Evolutionary conservation across 371 early-diverging fungal genomes (phyloP), one percentile per base, ranked within the genome.

Genomic region (Thermomucor indicae-seudaticae): DNA sequence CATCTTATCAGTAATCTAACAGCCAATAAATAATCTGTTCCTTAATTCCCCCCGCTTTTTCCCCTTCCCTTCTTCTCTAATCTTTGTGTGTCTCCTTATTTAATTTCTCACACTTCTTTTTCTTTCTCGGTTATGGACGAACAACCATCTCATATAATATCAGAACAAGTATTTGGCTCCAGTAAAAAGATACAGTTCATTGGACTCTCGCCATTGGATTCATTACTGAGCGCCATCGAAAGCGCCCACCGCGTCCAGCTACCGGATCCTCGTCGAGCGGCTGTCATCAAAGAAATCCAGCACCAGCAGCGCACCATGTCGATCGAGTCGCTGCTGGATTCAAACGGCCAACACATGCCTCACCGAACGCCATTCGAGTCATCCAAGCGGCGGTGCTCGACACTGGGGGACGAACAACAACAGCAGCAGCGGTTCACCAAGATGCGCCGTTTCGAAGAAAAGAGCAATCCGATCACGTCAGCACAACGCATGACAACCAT

Each of bases 121-220:
- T 39, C n/a, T 37, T 28, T 20, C 20, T 50, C 48, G 34, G 47
- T 39, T 16, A 28, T 24, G 43, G 25, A 29, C 38, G 49, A 46
- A 53, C 47, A 58, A 24, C 53, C 56, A 38, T 52, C 54, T 19
- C 58, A 58, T 49, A 55, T 61, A 17, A 55, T 61, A 52, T 59
- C 60, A 31, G 55, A 58, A 43, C 53, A 65, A 49, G 55, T 58
- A 27, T 60, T 56, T 53, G 58, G 61, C 35, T 56, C 58, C 29
- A 57, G 60, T 42, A 58, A 58, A 53, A 49, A 53, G 44, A 55
- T 61, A 25, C 61, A 61, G 37, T 50, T 58, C 24, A 48, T 65
- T 17, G 47, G 47, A 31, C 40, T 53, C 62, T 66, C 73, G 25
- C 65, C 74, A 22, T 70, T 77, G 77, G 71, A 73, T 44, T 66